Conservation (phyloP, 495 filamentous ascomycete species). For the Cercophora newfieldiana region DNA sequence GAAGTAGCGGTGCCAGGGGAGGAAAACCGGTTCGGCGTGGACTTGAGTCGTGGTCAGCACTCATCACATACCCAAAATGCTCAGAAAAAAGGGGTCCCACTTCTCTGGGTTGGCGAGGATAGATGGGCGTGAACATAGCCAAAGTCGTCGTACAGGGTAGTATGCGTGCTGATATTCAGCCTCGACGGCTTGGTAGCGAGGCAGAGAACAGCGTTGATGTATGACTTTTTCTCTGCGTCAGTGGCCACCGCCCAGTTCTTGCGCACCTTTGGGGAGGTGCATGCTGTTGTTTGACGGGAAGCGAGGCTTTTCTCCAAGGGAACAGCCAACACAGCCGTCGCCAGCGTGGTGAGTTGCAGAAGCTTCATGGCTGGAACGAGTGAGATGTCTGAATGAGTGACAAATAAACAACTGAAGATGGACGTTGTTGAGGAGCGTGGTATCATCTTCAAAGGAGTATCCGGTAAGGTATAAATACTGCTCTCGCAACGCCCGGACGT, state of each 20-base stretch:
- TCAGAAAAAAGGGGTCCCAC: neutral
- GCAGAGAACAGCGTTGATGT: constrained; percentile 11
- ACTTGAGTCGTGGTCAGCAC: neutral
- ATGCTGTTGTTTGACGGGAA: neutral
- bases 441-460: neutral
- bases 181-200: constrained; percentile 1
- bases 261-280: constrained; percentile 10
- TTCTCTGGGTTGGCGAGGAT: neutral
- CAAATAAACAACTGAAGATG: neutral
- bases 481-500: too few relatives aligned
- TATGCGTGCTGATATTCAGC: neutral
- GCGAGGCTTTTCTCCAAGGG: neutral
- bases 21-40: constrained; percentile 1
- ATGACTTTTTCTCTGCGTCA: neutral
- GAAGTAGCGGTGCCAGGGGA: constrained; percentile 12
- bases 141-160: constrained; percentile 8
- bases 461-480: neutral
- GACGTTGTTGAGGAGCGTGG: neutral
- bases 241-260: constrained; percentile 7
- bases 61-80: too few relatives aligned
- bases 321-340: constrained; percentile 1
- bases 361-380: constrained; percentile 5
- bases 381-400: neutral
- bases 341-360: neutral
- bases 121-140: neutral